Conservation (phyloP, 1,284 basidiomycete species). For the Melanopsichium pennsylvanicum region DNA sequence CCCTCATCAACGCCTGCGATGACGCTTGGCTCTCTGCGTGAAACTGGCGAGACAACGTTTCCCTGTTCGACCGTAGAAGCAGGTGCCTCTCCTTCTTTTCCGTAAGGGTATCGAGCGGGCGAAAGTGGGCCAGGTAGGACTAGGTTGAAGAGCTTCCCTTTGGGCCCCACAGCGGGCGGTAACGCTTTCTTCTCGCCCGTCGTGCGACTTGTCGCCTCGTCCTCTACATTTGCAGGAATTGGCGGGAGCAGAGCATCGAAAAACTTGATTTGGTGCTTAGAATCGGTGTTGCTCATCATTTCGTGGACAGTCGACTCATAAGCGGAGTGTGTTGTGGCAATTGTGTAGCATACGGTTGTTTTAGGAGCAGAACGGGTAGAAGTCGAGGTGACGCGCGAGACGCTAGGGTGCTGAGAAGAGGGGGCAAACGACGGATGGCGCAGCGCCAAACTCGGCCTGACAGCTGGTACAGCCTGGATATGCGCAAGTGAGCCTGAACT, state of each 20-base stretch:
- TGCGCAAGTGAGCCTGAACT: no score
- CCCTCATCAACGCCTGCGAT: neutral
- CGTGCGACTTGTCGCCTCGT: neutral
- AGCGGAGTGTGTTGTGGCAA: no score
- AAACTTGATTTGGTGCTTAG: conserved; percentile 22
- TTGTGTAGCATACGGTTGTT: no score
- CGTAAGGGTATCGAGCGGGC: conserved; percentile 43
- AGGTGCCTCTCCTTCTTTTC: conserved; percentile 16
- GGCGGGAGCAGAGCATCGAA: conserved; percentile 16
- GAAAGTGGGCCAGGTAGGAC: conserved; percentile 37
- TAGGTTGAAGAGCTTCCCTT: conserved; percentile 42
- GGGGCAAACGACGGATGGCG: conserved; percentile 8
- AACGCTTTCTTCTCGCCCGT: conserved; percentile 1
- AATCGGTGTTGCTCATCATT: neutral
- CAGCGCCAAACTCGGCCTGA: conserved; percentile 1
- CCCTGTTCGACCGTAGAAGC: neutral
- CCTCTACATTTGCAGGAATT: neutral
- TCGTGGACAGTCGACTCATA: neutral
- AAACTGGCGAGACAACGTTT: neutral
- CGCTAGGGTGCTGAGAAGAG: conserved; percentile 10
- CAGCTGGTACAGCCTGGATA: neutral
- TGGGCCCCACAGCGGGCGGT: conserved; percentile 27
- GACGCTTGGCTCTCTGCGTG: neutral
- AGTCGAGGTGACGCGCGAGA: conserved; percentile 4
- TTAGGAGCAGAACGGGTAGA: conserved; percentile 1